Conservation (phyloP, 768 basidiomycete genomes). For the Auriscalpium orientale region DNA sequence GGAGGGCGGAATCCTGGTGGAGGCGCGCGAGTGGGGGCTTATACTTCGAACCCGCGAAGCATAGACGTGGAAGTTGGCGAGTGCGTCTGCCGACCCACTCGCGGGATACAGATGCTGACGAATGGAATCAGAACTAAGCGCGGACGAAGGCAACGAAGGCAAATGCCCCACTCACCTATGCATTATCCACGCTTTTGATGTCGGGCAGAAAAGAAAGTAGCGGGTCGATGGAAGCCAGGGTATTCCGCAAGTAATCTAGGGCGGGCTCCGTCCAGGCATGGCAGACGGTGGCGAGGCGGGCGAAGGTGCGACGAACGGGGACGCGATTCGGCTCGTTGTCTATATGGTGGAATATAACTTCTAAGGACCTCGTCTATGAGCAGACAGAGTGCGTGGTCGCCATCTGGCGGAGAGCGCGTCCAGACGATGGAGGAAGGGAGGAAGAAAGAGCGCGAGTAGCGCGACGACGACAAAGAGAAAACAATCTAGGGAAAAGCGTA, state of each 20-base stretch:
- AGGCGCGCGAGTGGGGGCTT: too few species aligned
- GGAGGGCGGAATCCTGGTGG: too few species aligned
- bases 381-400: slow-evolving; percentile 13
- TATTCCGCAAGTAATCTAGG: slow-evolving; percentile 13
- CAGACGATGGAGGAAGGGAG: neutral
- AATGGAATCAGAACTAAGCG: too few species aligned
- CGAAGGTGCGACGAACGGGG: slow-evolving; percentile 8
- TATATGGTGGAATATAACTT: slow-evolving; percentile 12
- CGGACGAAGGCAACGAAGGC: too few species aligned
- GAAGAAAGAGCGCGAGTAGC: neutral
- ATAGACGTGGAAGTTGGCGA: too few species aligned
- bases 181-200: slow-evolving; percentile 1
- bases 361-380: slow-evolving; percentile 16
- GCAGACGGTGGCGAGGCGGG: slow-evolving; percentile 12
- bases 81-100: too few species aligned
- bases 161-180: neutral
- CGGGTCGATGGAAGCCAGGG: slow-evolving; percentile 13
- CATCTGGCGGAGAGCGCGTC: neutral
- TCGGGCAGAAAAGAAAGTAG: slow-evolving; percentile 11
- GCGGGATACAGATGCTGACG: too few species aligned
- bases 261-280: slow-evolving; percentile 16
- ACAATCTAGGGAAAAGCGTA: neutral
- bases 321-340: slow-evolving; percentile 3
- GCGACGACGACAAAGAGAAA: neutral
- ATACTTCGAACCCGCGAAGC: too few species aligned